Conservation (phyloP, 805 yeast genomes). For the Zygosaccharomyces siamensis region DNA sequence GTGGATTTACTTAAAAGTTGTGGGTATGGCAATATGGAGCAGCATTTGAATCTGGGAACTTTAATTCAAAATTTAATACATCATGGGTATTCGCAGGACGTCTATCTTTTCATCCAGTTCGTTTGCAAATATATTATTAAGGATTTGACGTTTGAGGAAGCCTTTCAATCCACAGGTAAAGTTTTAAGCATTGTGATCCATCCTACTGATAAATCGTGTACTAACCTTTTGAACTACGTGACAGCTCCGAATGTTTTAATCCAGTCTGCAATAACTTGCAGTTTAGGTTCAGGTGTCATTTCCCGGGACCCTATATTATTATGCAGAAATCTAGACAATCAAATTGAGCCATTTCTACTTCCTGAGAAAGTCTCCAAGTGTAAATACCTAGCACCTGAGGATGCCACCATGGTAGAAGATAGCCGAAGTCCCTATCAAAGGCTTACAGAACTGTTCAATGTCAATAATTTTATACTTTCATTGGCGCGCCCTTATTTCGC, state of each 20-base stretch:
- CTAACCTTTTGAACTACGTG: conserved; percentile 75
- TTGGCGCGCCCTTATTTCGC: conserved; percentile 92
- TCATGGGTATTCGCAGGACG: conserved; percentile 84
- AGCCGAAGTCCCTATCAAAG: conserved; percentile 75
- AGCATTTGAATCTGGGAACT: conserved; percentile 46
- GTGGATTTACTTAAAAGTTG: conserved; percentile 53
- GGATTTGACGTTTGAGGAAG: conserved; percentile 88
- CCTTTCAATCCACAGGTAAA: conserved; percentile 71
- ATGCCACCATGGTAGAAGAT: conserved; percentile 39
- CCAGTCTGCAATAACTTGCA: conserved; percentile 85
- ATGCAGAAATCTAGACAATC: conserved; percentile 59
- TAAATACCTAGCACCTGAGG: conserved; percentile 43
- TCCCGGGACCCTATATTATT: conserved; percentile 50
- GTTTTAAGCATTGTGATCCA: conserved; percentile 80
- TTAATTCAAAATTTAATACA: conserved; percentile 69
- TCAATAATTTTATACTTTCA: conserved; percentile 86
- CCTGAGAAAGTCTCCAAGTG: conserved; percentile 30
- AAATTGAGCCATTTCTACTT: conserved; percentile 52
- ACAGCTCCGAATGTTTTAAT: conserved; percentile 91
- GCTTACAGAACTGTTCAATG: conserved; percentile 87
- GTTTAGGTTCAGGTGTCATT: conserved; percentile 67
- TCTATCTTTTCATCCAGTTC: conserved; percentile 69
- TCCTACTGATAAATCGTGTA: conserved; percentile 58
- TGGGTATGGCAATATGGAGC: conserved; percentile 37
- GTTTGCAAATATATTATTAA: conserved; percentile 67